phyloP scores from a whole-genome alignment of 495 filamentous ascomycete species.

The Tuber borchii region DNA sequence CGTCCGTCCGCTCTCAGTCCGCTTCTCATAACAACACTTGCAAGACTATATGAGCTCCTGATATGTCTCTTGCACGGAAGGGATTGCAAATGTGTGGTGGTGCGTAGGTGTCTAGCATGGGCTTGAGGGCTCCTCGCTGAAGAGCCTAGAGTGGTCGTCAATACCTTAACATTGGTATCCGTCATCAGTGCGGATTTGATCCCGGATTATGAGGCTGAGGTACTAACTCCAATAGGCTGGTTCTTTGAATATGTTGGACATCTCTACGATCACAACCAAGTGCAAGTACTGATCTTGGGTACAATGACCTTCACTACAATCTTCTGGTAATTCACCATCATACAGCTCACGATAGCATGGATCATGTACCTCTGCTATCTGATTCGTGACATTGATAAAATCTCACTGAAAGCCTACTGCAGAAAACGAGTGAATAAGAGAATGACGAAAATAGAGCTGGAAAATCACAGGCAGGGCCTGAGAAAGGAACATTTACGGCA shows the following conservation, averaged over 20 bases:
- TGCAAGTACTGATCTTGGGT: constrained; percentile 71
- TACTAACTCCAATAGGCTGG: constrained; percentile 50
- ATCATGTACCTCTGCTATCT: constrained; percentile 80
- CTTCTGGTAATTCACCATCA: constrained; percentile 75
- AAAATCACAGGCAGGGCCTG: constrained; percentile 78
- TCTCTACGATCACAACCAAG: constrained; percentile 61
- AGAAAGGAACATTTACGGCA: constrained; percentile 60
- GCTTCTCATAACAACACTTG: no score
- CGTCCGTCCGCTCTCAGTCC: no score
- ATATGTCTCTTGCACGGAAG: not conserved
- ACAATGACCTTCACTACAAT: constrained; percentile 88
- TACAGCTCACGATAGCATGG: constrained; percentile 65
- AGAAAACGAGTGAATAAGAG: constrained; percentile 78
- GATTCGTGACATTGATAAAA: constrained; percentile 77
- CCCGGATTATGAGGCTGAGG: constrained; percentile 54
- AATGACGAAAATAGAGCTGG: constrained; percentile 68
- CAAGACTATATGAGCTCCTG: constrained; percentile 54
- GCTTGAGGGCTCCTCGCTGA: constrained; percentile 80
- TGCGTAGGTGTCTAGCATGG: constrained; percentile 56
- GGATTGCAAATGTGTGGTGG: constrained; percentile 25
- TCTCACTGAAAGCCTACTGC: constrained; percentile 76
- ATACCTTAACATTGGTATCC: constrained; percentile 77
- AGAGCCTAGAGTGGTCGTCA: constrained; percentile 83
- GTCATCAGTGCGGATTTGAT: constrained; percentile 65
- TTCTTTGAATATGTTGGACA: constrained; percentile 71